Evolutionary conservation across 345 rosid genomes (phyloP).

Genomic region (Melaleuca quinquenervia): DNA sequence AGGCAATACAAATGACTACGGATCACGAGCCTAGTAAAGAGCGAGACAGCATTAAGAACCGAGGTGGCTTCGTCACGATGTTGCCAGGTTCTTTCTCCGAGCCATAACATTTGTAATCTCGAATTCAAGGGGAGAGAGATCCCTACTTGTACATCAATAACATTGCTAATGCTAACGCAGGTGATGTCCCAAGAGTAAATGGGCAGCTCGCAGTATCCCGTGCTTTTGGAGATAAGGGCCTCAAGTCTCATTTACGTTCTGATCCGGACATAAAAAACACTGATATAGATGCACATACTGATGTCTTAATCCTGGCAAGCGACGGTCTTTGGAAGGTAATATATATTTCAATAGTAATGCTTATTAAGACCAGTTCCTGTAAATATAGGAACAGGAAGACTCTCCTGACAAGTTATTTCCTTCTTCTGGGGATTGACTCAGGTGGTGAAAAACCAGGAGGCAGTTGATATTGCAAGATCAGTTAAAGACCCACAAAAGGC

Average conservation of each 20-base stretch:
- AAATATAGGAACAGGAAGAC: background rate
- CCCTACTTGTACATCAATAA: background rate
- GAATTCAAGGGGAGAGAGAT: background rate
- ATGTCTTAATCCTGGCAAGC: constrained; percentile 63
- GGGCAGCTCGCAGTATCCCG: constrained; percentile 71
- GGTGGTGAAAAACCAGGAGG: constrained; percentile 56
- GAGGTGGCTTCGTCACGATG: constrained; percentile 65
- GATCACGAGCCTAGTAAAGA: constrained; percentile 72
- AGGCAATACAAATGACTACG: constrained; percentile 44
- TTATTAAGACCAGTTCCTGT: background rate
- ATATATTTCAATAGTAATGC: background rate
- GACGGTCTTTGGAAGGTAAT: constrained; percentile 67
- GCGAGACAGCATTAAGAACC: constrained; percentile 42
- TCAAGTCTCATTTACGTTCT: constrained; percentile 52
- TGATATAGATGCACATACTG: constrained; percentile 26
- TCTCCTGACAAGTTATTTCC: background rate
- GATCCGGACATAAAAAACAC: constrained; percentile 44
- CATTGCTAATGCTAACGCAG: constrained; percentile 7
- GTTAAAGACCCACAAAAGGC: constrained; percentile 40
- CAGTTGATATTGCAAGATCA: constrained; percentile 39
- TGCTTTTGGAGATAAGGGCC: constrained; percentile 64
- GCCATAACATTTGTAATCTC: background rate
- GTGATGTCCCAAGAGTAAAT: constrained; percentile 62
- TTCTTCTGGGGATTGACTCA: background rate
- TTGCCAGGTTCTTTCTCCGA: constrained; percentile 45